Base-by-base conservation (phyloP, 257 asterid genomes). In the Capsicum pubescens region DNA sequence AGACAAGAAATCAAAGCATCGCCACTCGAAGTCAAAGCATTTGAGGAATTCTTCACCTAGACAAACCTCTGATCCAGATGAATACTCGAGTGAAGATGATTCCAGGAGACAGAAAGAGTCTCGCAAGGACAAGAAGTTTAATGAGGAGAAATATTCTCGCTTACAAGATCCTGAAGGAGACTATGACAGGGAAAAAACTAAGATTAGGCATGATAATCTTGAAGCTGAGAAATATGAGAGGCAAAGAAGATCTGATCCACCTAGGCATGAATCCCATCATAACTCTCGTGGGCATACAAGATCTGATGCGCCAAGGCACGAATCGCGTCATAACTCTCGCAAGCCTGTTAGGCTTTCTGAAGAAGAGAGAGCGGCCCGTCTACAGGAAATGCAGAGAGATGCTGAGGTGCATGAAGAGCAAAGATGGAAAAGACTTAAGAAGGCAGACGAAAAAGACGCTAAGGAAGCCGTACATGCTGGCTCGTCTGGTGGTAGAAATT, bases 311-410 rank as follows among this genome's bases (percentile, higher is more conserved):
- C 90, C 91, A 21, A 88, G 92, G 84, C 46, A 44, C 6, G 95
- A 88, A 67, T 26, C 90, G 7, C 83, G 12, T 67, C 89, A 83
- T 85, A 88, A 85, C 87, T 91, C 77, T 50, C 84, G 92, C 44
- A 90, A 76, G 39, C 64, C 95, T 46, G 88, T 85, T 72, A 91
- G 87, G 82, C 94, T 97, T 59, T 90, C 98, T n/a, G 95, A 93
- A 82, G 98, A 95, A 90, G 99, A 97, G 90, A 91, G 98, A 85
- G 94, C 97, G 79, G 96, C 95, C 2, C 92, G 85, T 89, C 92
- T 97, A 83, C 89, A 84, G 90, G 99, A 95, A 92, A 97, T 97
- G 99, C 94, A 93, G 84, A 91, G 90, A 91, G 98, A 97, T 88
- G 99, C 99, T 79, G 97, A 90, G 84, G 76, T 86, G 85, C 98